Conservation (phyloP, 768 basidiomycete genomes). For the Calocera viscosa region DNA sequence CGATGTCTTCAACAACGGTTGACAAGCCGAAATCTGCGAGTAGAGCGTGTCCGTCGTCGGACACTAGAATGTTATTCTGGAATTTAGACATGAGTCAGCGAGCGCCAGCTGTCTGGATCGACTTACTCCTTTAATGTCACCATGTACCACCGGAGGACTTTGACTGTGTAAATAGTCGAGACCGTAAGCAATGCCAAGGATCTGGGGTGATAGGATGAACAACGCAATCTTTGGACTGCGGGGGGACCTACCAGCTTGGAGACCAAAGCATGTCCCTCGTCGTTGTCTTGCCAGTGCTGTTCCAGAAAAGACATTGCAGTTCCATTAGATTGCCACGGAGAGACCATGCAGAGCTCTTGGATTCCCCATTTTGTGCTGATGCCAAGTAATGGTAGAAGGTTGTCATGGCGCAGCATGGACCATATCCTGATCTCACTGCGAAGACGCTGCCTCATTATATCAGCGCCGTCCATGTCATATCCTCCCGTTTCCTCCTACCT, state of each 20-base stretch:
- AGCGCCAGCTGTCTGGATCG: not conserved
- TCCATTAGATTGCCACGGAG: constrained; percentile 51
- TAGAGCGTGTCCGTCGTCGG: constrained; percentile 39
- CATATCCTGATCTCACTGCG: constrained; percentile 2
- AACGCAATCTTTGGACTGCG: not conserved
- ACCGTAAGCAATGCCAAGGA: constrained; percentile 13
- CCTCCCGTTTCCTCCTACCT: not conserved
- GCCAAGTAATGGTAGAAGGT: not conserved
- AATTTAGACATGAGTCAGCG: not conserved
- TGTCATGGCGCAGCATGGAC: not conserved
- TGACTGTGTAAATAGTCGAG: constrained; percentile 15
- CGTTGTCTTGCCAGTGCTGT: not conserved
- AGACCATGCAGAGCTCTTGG: constrained; percentile 35
- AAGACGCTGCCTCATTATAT: not conserved
- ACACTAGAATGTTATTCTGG: constrained; percentile 32
- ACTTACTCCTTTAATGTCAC: constrained; percentile 18
- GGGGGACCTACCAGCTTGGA: not conserved
- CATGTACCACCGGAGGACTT: constrained; percentile 15
- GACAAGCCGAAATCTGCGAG: constrained; percentile 49
- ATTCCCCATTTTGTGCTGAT: constrained; percentile 7
- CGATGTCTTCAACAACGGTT: not conserved
- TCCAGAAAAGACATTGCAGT: constrained; percentile 39
- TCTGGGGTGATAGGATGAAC: not conserved
- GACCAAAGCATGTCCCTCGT: not conserved
- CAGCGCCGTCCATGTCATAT: not conserved